Evolutionary conservation across 2,329 filamentous ascomycete genomes (phyloP).

Genomic region (Calonectria montana): DNA sequence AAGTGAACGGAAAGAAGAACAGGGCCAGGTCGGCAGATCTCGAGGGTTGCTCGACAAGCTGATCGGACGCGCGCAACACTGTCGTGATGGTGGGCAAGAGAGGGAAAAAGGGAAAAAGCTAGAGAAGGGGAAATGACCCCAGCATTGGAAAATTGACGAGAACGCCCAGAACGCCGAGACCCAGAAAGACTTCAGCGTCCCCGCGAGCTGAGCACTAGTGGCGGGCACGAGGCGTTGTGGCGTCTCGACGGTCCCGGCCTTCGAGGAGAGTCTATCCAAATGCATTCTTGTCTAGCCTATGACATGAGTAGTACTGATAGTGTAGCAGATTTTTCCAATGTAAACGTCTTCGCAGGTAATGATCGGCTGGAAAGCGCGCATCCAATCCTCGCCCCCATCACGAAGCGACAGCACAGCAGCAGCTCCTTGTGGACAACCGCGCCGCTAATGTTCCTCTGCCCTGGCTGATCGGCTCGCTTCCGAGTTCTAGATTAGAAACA

Average conservation of each 20-base stretch:
- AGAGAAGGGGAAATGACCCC: not conserved
- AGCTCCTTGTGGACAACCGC: not conserved
- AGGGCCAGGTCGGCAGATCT: not conserved
- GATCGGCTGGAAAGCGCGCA: not conserved
- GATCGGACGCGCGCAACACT: not conserved
- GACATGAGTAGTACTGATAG: not conserved
- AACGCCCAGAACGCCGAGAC: not conserved
- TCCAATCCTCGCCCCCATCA: not conserved
- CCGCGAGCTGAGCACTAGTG: conserved; percentile 31
- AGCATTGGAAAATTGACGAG: not conserved
- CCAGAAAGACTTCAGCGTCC: conserved; percentile 2
- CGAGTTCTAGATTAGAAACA: not conserved
- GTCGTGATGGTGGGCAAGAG: not conserved
- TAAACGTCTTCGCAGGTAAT: not conserved
- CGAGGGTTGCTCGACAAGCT: not conserved
- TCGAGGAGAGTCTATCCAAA: not conserved
- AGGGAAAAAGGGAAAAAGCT: not conserved
- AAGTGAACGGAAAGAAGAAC: not conserved
- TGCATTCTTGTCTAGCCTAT: not conserved
- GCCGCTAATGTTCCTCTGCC: not conserved
- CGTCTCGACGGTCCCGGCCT: conserved; percentile 46
- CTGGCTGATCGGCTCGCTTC: not conserved
- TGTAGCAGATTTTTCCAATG: not conserved
- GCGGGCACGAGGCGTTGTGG: conserved; percentile 27
- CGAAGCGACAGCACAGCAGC: not conserved